Base-by-base conservation (phyloP, 2,329 filamentous ascomycete species). In the Pyrenophora graminea region DNA sequence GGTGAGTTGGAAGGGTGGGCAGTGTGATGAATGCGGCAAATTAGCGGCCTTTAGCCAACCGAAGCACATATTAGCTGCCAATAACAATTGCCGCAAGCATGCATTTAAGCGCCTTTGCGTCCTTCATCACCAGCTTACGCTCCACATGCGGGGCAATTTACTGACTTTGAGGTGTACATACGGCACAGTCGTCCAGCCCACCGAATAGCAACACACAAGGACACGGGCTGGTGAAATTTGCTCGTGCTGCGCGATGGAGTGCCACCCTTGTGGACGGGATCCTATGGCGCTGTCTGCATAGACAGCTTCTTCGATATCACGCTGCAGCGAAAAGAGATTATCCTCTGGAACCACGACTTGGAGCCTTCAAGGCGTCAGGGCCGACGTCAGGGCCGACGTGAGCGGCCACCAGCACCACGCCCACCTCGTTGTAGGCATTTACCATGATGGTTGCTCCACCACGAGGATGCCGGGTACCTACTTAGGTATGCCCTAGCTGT, bases 81-180 rank as follows among this genome's bases (percentile, higher is more conserved):
- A 56, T 59, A 13, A 19, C n/a, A 38, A 39, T 38, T 56, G 31
- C 55, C 56, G 32, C 47, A 48, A 53, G 45, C 27, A 59, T 55
- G 55, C 60, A 64, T 63, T 69, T 70, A 68, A 59, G 66, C 67
- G 67, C 66, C 59, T 55, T 56, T 55, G 50, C 40, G 50, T 46
- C 53, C 55, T 50, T 41, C 27, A 39, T 51, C 36, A 56, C 41
- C 45, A 32, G 45, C 49, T 48, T 45, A 47, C 39, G 27, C 42
- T 51, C 62, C 53, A 42, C 42, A 58, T 54, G 46, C 51, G 57
- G 62, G 49, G 45, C 55, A 57, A 63, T 68, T 57, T 54, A 36
- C 51, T 48, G 44, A 36, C 46, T 45, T 47, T 62, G 49, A 58
- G 57, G 61, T 52, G 52, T 31, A 19, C 48, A 50, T 58, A 57